Percentiles rank a stretch among this genome's conserved stretches.
Conservation (phyloP, 164 flowering plant species). For the Annona squamosa region DNA sequence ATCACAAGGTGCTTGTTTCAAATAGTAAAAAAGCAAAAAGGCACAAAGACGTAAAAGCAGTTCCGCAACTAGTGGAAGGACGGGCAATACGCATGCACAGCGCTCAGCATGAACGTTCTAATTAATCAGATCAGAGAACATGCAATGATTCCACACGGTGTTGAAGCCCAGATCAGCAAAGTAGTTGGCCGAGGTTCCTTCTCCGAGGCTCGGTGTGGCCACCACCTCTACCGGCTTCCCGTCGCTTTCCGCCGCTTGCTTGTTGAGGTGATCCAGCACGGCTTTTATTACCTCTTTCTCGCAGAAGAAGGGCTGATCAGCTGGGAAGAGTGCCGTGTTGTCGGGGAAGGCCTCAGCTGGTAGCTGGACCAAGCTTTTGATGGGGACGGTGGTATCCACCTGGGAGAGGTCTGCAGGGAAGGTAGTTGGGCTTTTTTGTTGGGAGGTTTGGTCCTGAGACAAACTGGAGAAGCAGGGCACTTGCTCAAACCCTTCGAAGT, state of each 20-base stretch:
- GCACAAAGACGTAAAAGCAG: no score
- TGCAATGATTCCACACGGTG: constrained; percentile 25
- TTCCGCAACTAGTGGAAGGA: no score
- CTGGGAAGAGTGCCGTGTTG: neutral
- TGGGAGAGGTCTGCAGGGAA: constrained; percentile 5
- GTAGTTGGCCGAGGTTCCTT: constrained; percentile 36
- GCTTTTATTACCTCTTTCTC: constrained; percentile 24
- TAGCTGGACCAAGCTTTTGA: constrained; percentile 3
- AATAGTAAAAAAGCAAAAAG: no score
- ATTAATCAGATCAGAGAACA: neutral
- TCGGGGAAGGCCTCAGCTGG: constrained; percentile 1
- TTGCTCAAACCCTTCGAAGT: constrained; percentile 27
- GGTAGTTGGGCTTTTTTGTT: constrained; percentile 9
- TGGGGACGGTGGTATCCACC: constrained; percentile 13
- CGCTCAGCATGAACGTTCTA: no score
- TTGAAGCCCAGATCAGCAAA: constrained; percentile 35
- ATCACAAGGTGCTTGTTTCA: no score
- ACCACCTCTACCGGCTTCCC: constrained; percentile 6
- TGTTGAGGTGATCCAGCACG: constrained; percentile 21
- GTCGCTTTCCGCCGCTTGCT: constrained; percentile 5
- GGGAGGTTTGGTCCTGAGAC: constrained; percentile 20
- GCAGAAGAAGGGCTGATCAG: constrained; percentile 17
- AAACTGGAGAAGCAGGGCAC: constrained; percentile 71
- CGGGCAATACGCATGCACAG: no score
- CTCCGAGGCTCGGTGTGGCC: constrained; percentile 5